Base-by-base conservation (phyloP, 225 moss, liverwort and hornwort genomes). In the Pseudoscleropodium purum region DNA sequence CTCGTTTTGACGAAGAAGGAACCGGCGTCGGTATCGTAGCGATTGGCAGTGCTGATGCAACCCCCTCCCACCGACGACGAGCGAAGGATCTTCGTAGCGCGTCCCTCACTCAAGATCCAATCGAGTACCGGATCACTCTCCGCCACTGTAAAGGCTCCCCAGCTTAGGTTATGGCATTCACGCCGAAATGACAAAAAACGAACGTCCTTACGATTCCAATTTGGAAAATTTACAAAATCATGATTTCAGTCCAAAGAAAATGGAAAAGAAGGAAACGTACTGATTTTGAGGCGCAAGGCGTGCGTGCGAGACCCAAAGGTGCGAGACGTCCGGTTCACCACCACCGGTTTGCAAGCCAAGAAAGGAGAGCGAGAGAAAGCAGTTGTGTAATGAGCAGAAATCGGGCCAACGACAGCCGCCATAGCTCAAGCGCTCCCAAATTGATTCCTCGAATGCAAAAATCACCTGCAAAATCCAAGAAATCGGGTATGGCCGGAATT, bases 1-100 rank as follows among this genome's bases (percentile, higher is more conserved):
- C 92, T 99, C 18, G 92, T 93, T 88, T 99, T 99, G 63, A 95
- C 97, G 90, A 99, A 99, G 88, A 96, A 99, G 52, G 97, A 93
- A 24, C 95, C 94, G 1, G 86, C 90, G 84, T 97, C 96, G 21
- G 99, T 99, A 81, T 96, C 97, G 68, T 96, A 99, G 21, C 95
- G 96, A 87, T 93, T 92, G 87, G 99, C 97, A 33, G 92, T 88
- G 92, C 93, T 99, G 92, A 99, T 97, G 89, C 97, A 99, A 43
- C 97, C 99, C 49, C 99, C 99, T 68, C 97, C 97, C 41, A 99
- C 97, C 2, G 96, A 92, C 25, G 92, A 90, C 65, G 93, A 86
- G 87, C 95, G 97, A 20, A 96, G 92, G 83, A 97, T 96, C 90
- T 96, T 97, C 26, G 95, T 92, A 24, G 94, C 97, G 70, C 97